phyloP scores from a whole-genome alignment of 306 rosid genomes.

The Bauhinia variegata region DNA sequence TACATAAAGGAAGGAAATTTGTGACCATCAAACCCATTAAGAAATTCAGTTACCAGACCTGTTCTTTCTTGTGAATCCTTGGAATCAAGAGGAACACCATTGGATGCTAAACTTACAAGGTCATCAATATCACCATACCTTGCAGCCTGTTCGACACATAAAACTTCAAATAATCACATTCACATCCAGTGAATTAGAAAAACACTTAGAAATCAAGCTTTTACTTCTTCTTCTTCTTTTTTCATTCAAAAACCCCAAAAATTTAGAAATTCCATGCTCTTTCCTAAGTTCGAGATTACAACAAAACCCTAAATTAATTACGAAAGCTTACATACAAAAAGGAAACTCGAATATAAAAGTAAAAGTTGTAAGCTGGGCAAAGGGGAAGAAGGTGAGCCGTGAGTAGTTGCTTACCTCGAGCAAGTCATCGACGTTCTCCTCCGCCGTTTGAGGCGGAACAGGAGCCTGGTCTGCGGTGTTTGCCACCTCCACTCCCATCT shows the following conservation, averaged over 20 bases:
- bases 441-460: slow-evolving; percentile 18
- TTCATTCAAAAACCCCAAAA: too few relatives aligned
- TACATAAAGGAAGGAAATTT: not conserved
- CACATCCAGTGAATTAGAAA: not conserved
- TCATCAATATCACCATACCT: slow-evolving; percentile 75
- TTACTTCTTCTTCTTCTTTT: too few relatives aligned
- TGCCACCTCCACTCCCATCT: slow-evolving; percentile 51
- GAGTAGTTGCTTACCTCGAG: slow-evolving; percentile 45
- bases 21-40: too few relatives aligned
- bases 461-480: slow-evolving; percentile 26
- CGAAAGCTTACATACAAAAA: not conserved
- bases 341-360: not conserved
- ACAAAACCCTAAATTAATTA: not conserved
- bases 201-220: too few relatives aligned
- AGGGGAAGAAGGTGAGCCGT: not conserved
- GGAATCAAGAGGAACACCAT: slow-evolving; percentile 67
- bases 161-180: slow-evolving; percentile 6
- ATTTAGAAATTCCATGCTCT: not conserved
- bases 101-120: slow-evolving; percentile 52
- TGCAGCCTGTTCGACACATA: slow-evolving; percentile 56
- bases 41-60: slow-evolving; percentile 40
- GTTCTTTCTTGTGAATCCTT: slow-evolving; percentile 77
- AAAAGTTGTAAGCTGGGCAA: not conserved
- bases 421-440: slow-evolving; percentile 57
- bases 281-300: too few relatives aligned